A percentile compares a stretch with the other conserved stretches of the same genome.
Evolutionary conservation across 192 early-diverging fungal species (phyloP).

Genomic region (Linnemannia hyalina): DNA sequence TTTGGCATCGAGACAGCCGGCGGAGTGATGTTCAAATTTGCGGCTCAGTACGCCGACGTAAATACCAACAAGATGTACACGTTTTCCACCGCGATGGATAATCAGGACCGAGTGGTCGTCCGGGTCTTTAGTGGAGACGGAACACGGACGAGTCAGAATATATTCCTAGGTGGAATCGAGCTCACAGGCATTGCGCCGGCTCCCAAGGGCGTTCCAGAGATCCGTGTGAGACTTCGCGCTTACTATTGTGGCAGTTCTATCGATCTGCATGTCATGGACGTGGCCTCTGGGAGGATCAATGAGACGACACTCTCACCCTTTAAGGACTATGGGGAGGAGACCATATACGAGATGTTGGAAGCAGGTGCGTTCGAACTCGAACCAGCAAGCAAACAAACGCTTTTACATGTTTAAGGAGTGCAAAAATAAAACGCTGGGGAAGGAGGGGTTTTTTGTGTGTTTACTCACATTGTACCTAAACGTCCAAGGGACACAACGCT

Average conservation of each 20-base stretch:
- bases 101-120: slow-evolving; percentile 92
- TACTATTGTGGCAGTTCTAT: slow-evolving; percentile 81
- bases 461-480: too few species aligned
- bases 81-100: slow-evolving; percentile 95
- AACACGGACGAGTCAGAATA: slow-evolving; percentile 92
- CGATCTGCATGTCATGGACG: slow-evolving; percentile 7
- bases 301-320: not conserved
- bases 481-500: too few species aligned
- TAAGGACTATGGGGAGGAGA: not conserved
- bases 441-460: too few species aligned
- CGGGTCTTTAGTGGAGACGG: slow-evolving; percentile 96
- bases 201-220: slow-evolving; percentile 91
- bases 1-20: slow-evolving; percentile 96
- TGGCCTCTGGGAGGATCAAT: slow-evolving; percentile 11
- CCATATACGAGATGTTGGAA: not conserved
- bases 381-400: not conserved
- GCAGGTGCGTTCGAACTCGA: not conserved
- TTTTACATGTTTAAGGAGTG: too few species aligned
- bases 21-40: slow-evolving; percentile 91
- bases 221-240: slow-evolving; percentile 94
- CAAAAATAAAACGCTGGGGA: too few species aligned
- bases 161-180: slow-evolving; percentile 92
- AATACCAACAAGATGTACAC: slow-evolving; percentile 94
- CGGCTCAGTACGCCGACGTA: slow-evolving; percentile 69
- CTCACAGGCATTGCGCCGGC: slow-evolving; percentile 92